Base-by-base conservation (phyloP, 805 yeast species). In the Saccharomyces paradoxus region DNA sequence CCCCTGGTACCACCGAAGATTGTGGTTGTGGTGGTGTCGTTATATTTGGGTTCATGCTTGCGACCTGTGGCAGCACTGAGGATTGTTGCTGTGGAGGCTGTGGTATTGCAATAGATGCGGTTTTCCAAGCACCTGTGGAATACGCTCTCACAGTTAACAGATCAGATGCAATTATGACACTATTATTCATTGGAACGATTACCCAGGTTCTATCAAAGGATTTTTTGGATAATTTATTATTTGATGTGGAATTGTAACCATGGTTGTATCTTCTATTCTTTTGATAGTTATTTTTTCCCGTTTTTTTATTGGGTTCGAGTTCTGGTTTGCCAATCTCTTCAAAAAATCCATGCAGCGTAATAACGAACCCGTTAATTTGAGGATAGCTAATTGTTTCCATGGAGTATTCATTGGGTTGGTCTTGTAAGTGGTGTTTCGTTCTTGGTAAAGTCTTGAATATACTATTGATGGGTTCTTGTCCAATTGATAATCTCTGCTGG, bases 171-270 rank as follows among this genome's bases (percentile, higher is more conserved):
- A 94, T 82, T 74, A 89, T 81, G 30, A 81, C 73, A 4, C 90
- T 87, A 54, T 79, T 78, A 17, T 83, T 80, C 13, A 84, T 86
- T 13, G 87, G 83, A 1, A 90, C 84, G 27, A 87, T 74, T n/a
- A 88, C 75, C 66, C 94, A 83, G 0, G 85, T 77, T 65, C 99
- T 79, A 68, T 94, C 99, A 69, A 94, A 94, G 9, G 94, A 82
- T 66, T 94, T 86, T 60, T 76, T 77, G 4, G 80, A 73, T 37
- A 84, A 71, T 30, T 77, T 68, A 22, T 71, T 67, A 21, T 66
- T 63, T 13, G 63, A 50, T 49, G 67, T 59, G 6, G 65, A 50
- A 13, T 61, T 60, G 55, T 67, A 70, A 56, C 64, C 70, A 60
- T 71, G 68, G 49, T 62, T 64, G 47, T 60, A 63, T 53, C 71